These are phyloP conservation scores for Dendrobium chrysotoxum DNA, from an alignment of 106 monocot species.

Conservation along the genomic window DNA sequence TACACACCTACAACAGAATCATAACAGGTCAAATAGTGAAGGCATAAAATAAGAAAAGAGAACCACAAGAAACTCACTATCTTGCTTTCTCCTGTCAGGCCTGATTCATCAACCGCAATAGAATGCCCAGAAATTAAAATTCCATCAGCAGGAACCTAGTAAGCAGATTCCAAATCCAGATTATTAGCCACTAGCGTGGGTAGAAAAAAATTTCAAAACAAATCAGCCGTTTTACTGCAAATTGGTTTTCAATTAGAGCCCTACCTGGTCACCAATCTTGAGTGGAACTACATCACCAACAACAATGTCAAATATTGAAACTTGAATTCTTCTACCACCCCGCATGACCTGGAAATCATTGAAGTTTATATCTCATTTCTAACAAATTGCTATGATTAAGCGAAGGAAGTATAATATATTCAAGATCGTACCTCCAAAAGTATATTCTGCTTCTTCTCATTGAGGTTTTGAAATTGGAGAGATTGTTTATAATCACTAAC, in stretches of 20 bases:
- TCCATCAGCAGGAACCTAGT: slow-evolving; percentile 88
- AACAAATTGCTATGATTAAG: not conserved
- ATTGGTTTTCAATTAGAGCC: not conserved
- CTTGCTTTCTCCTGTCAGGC: slow-evolving; percentile 94
- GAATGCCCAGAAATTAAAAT: slow-evolving; percentile 73
- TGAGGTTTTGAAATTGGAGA: slow-evolving; percentile 70
- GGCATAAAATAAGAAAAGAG: not conserved
- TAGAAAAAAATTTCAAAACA: not conserved
- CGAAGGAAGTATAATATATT: not conserved
- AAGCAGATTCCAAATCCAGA: slow-evolving; percentile 6
- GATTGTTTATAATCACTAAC: slow-evolving; percentile 82
- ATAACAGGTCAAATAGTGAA: not conserved
- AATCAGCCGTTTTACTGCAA: not conserved
- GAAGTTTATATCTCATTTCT: not conserved
- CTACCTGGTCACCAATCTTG: slow-evolving; percentile 84
- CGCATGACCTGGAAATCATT: not conserved
- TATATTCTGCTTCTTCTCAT: slow-evolving; percentile 80
- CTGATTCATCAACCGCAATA: slow-evolving; percentile 85
- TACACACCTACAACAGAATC: slow-evolving; percentile 37
- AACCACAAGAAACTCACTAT: slow-evolving; percentile 35
- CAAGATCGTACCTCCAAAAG: slow-evolving; percentile 47
- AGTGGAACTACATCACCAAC: slow-evolving; percentile 67
- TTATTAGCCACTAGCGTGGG: not conserved
- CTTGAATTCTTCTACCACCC: slow-evolving; percentile 43
- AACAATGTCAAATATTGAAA: slow-evolving; percentile 71